phyloP scores from a whole-genome alignment of 148 eudicot species.

The Fagopyrum esculentum region DNA sequence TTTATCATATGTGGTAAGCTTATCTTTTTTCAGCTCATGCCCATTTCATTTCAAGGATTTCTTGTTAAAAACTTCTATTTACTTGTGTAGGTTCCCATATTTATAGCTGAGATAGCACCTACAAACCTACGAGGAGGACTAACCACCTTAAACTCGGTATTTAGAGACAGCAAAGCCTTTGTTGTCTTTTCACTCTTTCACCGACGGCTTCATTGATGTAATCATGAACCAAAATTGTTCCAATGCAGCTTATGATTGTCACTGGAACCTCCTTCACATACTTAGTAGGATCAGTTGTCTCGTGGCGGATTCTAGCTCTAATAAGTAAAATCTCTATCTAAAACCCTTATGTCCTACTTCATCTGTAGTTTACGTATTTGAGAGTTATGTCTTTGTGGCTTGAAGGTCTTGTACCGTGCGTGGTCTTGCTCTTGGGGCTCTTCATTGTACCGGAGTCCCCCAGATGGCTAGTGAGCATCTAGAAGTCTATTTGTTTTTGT shows the following conservation, averaged over 20 bases:
- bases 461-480: conserved; percentile 73
- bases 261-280: conserved; percentile 50
- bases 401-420: conserved; percentile 63
- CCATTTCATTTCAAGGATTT: background rate
- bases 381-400: background rate
- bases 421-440: conserved; percentile 49
- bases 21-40: background rate
- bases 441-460: conserved; percentile 89
- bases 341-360: background rate
- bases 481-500: too few relatives aligned
- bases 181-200: background rate
- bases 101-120: conserved; percentile 77
- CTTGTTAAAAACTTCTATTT: background rate
- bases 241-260: conserved; percentile 75
- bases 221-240: background rate
- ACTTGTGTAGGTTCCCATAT: conserved; percentile 57
- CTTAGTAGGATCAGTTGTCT: conserved; percentile 47
- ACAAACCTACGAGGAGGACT: conserved; percentile 75
- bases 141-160: conserved; percentile 73
- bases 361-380: background rate
- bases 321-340: conserved; percentile 28
- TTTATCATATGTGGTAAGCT: conserved; percentile 63
- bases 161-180: background rate
- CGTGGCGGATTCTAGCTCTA: conserved; percentile 75
- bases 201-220: too few relatives aligned